Evolutionary conservation across 345 rosid genomes (phyloP).

Genomic region (Eucalyptus dawsonii): DNA sequence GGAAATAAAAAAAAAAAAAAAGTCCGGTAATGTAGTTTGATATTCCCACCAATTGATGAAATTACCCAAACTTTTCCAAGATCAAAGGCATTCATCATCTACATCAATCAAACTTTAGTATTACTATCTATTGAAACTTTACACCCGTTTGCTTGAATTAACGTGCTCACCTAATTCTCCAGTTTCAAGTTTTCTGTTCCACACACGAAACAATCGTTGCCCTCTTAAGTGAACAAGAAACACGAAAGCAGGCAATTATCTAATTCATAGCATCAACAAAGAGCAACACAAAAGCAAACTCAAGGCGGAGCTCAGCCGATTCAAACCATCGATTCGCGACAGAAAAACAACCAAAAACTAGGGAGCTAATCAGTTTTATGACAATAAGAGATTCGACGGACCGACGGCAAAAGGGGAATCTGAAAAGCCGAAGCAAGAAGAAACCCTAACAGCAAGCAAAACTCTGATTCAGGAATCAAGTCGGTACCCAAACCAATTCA

Average conservation of each 20-base stretch:
- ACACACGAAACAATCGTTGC: background rate
- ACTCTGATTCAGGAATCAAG: background rate
- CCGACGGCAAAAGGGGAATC: background rate
- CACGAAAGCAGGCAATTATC: background rate
- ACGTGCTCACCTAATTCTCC: background rate
- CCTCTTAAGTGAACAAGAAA: background rate
- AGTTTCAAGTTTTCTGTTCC: background rate
- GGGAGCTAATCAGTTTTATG: background rate
- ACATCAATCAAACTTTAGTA: background rate
- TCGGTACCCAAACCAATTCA: background rate
- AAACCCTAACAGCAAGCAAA: background rate
- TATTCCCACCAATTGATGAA: background rate
- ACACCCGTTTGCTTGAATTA: background rate
- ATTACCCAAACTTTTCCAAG: background rate
- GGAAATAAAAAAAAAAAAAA: background rate
- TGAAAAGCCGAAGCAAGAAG: background rate
- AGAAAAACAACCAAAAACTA: background rate
- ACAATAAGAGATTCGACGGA: background rate
- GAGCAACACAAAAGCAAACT: background rate
- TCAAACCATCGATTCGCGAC: background rate
- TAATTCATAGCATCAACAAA: background rate
- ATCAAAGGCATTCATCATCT: background rate
- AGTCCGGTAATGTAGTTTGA: background rate
- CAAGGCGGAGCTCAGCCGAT: background rate
- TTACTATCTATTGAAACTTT: background rate